Conservation (phyloP, 208 protist genomes). For the Trypanosoma brucei region DNA sequence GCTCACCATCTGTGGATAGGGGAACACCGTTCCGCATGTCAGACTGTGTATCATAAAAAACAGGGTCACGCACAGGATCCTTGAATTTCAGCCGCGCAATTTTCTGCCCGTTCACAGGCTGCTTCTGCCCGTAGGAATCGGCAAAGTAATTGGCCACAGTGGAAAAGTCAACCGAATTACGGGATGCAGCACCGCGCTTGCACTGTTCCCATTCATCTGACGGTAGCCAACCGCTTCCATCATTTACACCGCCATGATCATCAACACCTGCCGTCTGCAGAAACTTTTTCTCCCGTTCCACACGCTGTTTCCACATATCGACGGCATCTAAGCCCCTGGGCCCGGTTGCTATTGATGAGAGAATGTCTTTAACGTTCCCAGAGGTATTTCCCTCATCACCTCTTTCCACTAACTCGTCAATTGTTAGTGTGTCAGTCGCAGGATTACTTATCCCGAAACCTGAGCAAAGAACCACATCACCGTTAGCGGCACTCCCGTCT, state of each 20-base stretch:
- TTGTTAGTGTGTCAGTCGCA: slow-evolving; percentile 3
- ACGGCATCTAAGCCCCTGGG: slow-evolving; percentile 51
- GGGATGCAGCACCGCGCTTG: slow-evolving; percentile 54
- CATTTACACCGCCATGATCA: not conserved
- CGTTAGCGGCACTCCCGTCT: too few relatives aligned
- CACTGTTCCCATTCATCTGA: slow-evolving; percentile 30
- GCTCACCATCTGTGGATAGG: slow-evolving; percentile 52
- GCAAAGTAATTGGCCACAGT: slow-evolving; percentile 30
- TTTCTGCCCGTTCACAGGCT: slow-evolving; percentile 54
- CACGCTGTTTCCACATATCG: slow-evolving; percentile 48
- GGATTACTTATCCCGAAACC: slow-evolving; percentile 17
- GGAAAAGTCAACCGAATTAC: slow-evolving; percentile 38
- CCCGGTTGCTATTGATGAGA: slow-evolving; percentile 31
- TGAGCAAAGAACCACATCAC: slow-evolving; percentile 7
- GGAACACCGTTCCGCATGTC: slow-evolving; percentile 78
- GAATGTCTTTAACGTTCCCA: not conserved
- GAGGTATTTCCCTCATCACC: not conserved
- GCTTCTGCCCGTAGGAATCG: slow-evolving; percentile 51
- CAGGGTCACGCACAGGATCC: slow-evolving; percentile 58
- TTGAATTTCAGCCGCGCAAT: slow-evolving; percentile 58
- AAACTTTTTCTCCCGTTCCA: slow-evolving; percentile 24
- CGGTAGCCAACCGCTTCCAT: slow-evolving; percentile 41
- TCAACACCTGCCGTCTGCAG: slow-evolving; percentile 25
- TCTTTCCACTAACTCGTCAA: slow-evolving; percentile 1
- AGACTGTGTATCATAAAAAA: slow-evolving; percentile 73